Percentiles rank a stretch among this genome's conserved stretches.
phyloP scores from a whole-genome alignment of 345 rosid genomes.

The Tarenaya hassleriana region DNA sequence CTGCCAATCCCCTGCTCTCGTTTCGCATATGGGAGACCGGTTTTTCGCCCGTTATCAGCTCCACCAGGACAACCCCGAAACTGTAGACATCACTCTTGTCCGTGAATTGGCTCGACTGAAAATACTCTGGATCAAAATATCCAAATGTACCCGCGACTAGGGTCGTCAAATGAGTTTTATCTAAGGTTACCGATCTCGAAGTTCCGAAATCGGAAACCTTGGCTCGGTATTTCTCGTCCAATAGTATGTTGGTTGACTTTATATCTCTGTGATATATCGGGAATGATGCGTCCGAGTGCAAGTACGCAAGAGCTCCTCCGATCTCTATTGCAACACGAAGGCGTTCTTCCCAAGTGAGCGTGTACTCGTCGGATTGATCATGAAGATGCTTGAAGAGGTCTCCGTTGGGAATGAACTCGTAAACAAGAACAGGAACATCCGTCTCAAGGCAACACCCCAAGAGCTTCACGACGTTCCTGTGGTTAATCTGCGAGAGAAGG shows the following conservation, averaged over 20 bases:
- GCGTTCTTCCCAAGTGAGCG: slow-evolving; percentile 30
- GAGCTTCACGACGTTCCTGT: slow-evolving; percentile 35
- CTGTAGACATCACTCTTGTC: slow-evolving; percentile 51
- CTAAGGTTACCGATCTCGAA: slow-evolving; percentile 22
- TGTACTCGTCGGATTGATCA: slow-evolving; percentile 23
- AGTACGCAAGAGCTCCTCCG: slow-evolving; percentile 31
- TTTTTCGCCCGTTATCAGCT: slow-evolving; percentile 31
- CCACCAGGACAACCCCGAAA: slow-evolving; percentile 38
- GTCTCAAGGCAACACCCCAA: slow-evolving; percentile 50
- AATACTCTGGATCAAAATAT: slow-evolving; percentile 24
- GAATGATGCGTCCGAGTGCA: slow-evolving; percentile 35
- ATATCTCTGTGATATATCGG: slow-evolving; percentile 39
- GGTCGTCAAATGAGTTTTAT: slow-evolving; percentile 23
- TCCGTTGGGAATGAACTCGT: slow-evolving; percentile 31
- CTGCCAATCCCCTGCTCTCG: slow-evolving; percentile 23
- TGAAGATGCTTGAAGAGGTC: slow-evolving; percentile 32
- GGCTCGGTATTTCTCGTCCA: slow-evolving; percentile 29
- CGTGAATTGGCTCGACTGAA: slow-evolving; percentile 31
- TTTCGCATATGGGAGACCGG: slow-evolving; percentile 20
- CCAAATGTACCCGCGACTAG: slow-evolving; percentile 18
- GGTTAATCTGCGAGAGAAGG: slow-evolving; percentile 44
- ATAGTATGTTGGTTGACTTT: slow-evolving; percentile 37
- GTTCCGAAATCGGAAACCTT: slow-evolving; percentile 24
- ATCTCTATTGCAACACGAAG: slow-evolving; percentile 35
- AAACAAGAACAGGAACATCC: slow-evolving; percentile 38